Evolutionary conservation across 176 grass and related monocot species (phyloP).

Genomic region (Guadua angustifolia): DNA sequence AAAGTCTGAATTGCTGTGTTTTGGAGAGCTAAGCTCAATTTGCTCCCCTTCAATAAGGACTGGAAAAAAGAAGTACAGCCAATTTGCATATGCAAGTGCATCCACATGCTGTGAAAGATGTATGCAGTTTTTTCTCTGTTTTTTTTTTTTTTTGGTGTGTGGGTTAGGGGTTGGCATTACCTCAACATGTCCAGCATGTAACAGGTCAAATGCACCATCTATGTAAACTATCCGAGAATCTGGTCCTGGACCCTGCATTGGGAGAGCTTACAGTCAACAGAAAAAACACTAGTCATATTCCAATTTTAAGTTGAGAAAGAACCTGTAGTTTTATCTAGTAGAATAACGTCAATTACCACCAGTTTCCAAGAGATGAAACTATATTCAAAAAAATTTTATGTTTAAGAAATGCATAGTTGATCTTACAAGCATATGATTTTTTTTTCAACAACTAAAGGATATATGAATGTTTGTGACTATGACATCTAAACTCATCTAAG

Average conservation of each 20-base stretch:
- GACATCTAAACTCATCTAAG: not conserved
- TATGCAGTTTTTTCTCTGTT: not conserved
- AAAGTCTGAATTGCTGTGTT: conserved; percentile 24
- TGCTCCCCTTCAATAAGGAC: not conserved
- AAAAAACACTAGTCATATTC: conserved; percentile 12
- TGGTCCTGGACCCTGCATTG: conserved; percentile 78
- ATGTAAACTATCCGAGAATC: conserved; percentile 95
- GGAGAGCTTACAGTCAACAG: conserved; percentile 43
- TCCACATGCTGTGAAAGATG: not conserved
- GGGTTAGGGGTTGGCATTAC: conserved; percentile 44
- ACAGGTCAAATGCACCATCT: conserved; percentile 94
- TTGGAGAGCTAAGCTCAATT: conserved; percentile 18
- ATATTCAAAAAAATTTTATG: not conserved
- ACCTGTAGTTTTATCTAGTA: not conserved
- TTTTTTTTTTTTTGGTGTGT: not conserved
- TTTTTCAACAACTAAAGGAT: not conserved
- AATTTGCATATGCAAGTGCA: not conserved
- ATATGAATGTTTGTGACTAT: conserved; percentile 5
- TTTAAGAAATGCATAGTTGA: conserved; percentile 8
- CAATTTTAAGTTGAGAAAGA: conserved; percentile 1
- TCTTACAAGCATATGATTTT: not conserved
- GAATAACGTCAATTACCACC: conserved; percentile 16
- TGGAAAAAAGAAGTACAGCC: not conserved
- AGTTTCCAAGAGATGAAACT: conserved; percentile 2
- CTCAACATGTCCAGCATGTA: conserved; percentile 99